Evolutionary conservation across 495 filamentous ascomycete species (phyloP), one percentile per base, ranked within the genome.

Genomic region (Neurospora sp.): DNA sequence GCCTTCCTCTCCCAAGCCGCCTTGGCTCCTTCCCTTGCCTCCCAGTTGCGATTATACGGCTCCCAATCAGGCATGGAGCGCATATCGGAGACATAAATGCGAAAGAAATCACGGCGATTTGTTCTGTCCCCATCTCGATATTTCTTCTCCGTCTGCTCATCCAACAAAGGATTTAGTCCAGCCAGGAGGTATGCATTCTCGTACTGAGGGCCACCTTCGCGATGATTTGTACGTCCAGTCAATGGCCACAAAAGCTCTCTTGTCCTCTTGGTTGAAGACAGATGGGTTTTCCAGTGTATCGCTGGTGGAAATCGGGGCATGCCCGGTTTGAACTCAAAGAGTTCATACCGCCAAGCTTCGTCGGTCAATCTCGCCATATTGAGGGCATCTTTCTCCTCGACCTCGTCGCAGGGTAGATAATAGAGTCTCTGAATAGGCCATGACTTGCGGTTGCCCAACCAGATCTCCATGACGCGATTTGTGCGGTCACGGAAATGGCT

Each of bases 401-500:
- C 14, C 27, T 35, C 12, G 54, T 66, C 54, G 27, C 14, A 4
- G 31, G 23, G 31, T 66, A 66, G 54, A 18, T 18, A 27, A 16
- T 8, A 9, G 14, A 66, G 23, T 66, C 27, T 35, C 14, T 66
- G 27, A 35, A 35, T 8, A 66, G 14, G 27, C 54, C 54, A 66
- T 16, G 3, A 7, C 54, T 66, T 66, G 5, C 71, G 18, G 10
- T 46, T 66, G 8, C 37, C 2, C 0, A 70, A 11, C 69, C 39
- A 73, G 5, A 10, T 38, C 0, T 16, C 12, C 10, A 79, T 23
- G 14, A 70, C 62, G 14, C 10, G 23, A 18, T 27, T 39, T 12
- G 74, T 49, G 35, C 76, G 75, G 8, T 72, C 70, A 4, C 79
- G 76, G 18, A 78, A 70, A 70, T 81, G 78, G 62, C 76, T 78